A percentile compares a stretch with the other conserved stretches of the same genome.
Evolutionary conservation across 805 yeast species (phyloP).

Genomic region (Metschnikowia henanensis): DNA sequence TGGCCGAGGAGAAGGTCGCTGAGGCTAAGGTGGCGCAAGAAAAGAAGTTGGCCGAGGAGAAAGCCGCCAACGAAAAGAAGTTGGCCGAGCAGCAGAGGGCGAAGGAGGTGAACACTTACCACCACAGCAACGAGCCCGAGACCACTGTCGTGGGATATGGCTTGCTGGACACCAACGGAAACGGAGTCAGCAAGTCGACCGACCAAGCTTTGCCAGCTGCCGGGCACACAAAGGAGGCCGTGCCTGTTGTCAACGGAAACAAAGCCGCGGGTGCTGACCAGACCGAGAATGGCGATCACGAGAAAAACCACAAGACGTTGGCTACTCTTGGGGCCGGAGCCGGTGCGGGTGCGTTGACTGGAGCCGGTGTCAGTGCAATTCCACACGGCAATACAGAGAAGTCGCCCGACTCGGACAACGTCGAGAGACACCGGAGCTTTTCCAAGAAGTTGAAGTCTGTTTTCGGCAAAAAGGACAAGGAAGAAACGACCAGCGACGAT

Average conservation of each 20-base stretch:
- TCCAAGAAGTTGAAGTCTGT: slow-evolving; percentile 20
- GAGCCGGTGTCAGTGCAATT: slow-evolving; percentile 24
- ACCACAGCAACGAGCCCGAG: slow-evolving; percentile 2
- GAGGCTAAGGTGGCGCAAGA: slow-evolving; percentile 11
- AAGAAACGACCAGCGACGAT: slow-evolving; percentile 1
- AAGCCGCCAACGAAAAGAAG: slow-evolving; percentile 6
- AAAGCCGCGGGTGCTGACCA: slow-evolving; percentile 15
- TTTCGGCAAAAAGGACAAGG: slow-evolving; percentile 14
- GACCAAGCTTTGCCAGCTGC: neutral
- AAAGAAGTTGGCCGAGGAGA: slow-evolving; percentile 1
- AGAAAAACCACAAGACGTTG: slow-evolving; percentile 6
- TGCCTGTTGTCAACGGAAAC: slow-evolving; percentile 6
- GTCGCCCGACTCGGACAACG: slow-evolving; percentile 1
- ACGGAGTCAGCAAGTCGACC: neutral
- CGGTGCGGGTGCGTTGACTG: slow-evolving; percentile 17
- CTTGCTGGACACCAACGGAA: slow-evolving; percentile 13
- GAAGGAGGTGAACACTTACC: slow-evolving; percentile 14
- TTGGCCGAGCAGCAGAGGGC: slow-evolving; percentile 27
- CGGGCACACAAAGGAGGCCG: slow-evolving; percentile 1
- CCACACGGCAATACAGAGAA: slow-evolving; percentile 15
- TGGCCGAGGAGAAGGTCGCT: slow-evolving; percentile 2
- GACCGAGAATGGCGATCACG: slow-evolving; percentile 1
- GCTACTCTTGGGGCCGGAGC: slow-evolving; percentile 15
- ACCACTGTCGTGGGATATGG: slow-evolving; percentile 28
- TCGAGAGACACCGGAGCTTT: slow-evolving; percentile 19